These are phyloP conservation scores for Rhodamnia argentea DNA, from an alignment of 345 rosid genomes.

Conservation along the genomic window DNA sequence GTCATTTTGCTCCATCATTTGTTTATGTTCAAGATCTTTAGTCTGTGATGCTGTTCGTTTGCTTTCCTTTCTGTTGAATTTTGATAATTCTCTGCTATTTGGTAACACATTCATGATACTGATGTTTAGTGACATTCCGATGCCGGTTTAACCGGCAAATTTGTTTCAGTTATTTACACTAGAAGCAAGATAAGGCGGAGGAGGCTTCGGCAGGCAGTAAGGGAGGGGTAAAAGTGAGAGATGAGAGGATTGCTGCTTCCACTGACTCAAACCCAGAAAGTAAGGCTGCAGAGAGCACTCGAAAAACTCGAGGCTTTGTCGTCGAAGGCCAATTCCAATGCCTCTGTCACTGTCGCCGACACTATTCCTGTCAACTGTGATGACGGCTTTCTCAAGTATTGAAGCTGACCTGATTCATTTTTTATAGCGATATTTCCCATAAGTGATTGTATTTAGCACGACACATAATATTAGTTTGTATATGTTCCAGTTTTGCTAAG, in stretches of 20 bases:
- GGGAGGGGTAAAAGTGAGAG: background rate
- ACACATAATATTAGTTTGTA: background rate
- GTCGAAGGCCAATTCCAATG: slow-evolving; percentile 42
- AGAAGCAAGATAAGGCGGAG: background rate
- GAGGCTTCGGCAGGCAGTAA: background rate
- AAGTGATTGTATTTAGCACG: background rate
- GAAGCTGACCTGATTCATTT: background rate
- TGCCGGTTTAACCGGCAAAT: background rate
- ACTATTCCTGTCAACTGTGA: slow-evolving; percentile 70
- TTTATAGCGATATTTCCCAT: background rate
- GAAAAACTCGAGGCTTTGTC: slow-evolving; percentile 70
- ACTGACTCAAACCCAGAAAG: slow-evolving; percentile 69
- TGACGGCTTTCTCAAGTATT: slow-evolving; percentile 83
- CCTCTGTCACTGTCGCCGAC: slow-evolving; percentile 73
- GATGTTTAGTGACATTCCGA: background rate
- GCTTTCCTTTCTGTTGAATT: background rate
- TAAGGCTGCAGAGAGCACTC: slow-evolving; percentile 58
- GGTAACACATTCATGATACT: background rate
- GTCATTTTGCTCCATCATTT: background rate
- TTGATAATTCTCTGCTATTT: background rate
- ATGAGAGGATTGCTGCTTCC: slow-evolving; percentile 56
- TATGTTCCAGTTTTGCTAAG: background rate
- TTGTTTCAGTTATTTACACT: background rate
- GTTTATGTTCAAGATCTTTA: background rate
- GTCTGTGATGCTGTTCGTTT: background rate